Conservation (phyloP, 306 rosid species). For the Comarum palustre region DNA sequence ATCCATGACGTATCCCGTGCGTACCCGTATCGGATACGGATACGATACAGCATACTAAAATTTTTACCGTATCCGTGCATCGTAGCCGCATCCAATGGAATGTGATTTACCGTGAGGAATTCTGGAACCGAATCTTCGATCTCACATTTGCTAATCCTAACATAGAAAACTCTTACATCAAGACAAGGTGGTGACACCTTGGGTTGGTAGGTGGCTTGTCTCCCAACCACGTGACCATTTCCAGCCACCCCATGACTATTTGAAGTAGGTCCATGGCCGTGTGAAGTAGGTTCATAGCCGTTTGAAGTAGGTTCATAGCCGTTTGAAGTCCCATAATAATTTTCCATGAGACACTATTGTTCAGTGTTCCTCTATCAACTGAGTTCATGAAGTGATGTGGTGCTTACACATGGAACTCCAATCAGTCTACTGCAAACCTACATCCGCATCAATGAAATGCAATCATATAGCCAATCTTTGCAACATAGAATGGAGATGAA, state of each 20-base stretch:
- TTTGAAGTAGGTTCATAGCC: constrained; percentile 38
- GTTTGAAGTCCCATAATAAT: constrained; percentile 37
- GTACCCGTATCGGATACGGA: no score
- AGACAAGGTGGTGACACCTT: constrained; percentile 68
- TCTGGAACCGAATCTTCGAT: constrained; percentile 61
- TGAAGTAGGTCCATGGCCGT: constrained; percentile 5
- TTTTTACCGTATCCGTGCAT: no score
- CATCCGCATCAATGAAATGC: constrained; percentile 30
- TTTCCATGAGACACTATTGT: constrained; percentile 44
- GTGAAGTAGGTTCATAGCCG: constrained; percentile 33
- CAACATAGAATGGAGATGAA: constrained; percentile 16
- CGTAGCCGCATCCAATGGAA: constrained; percentile 65
- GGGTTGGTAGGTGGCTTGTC: constrained; percentile 46
- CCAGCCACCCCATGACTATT: constrained; percentile 50
- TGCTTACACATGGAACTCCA: constrained; percentile 28
- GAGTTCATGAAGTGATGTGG: constrained; percentile 20
- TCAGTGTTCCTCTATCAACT: constrained; percentile 31
- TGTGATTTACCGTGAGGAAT: constrained; percentile 57
- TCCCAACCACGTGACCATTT: constrained; percentile 46
- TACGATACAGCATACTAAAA: no score
- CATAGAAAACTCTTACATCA: constrained; percentile 66
- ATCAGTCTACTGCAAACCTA: constrained; percentile 30
- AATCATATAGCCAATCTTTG: constrained; percentile 14
- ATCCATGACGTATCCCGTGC: no score
- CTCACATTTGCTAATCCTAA: constrained; percentile 71